A percentile compares a stretch with the other conserved stretches of the same genome.
phyloP scores from a whole-genome alignment of 2,329 filamentous ascomycete genomes.

The Diaporthe ilicicola region DNA sequence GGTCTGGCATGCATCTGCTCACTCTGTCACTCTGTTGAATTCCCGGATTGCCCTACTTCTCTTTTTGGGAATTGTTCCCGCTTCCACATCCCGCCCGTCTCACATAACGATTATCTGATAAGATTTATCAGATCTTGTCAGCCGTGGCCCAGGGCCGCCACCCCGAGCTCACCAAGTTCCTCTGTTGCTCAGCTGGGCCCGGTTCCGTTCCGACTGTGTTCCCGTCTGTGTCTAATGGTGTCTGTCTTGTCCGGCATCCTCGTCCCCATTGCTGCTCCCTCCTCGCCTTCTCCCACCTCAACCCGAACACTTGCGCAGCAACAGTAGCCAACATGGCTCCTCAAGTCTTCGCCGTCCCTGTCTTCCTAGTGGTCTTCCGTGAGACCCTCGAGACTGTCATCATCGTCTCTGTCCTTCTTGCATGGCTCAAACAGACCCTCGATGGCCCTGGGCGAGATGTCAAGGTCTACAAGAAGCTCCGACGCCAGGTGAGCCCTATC shows the following conservation, averaged over 20 bases:
- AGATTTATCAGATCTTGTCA: constrained; percentile 13
- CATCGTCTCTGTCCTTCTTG: constrained; percentile 81
- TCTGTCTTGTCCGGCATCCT: background rate
- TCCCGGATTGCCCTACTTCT: background rate
- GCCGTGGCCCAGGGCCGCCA: background rate
- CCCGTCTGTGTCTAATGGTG: background rate
- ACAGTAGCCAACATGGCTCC: constrained; percentile 25
- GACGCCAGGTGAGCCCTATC: constrained; percentile 62
- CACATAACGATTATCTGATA: constrained; percentile 28
- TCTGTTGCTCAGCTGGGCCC: background rate
- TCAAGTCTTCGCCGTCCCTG: constrained; percentile 32
- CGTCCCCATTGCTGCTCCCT: background rate
- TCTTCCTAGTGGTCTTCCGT: constrained; percentile 88
- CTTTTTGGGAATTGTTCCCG: background rate
- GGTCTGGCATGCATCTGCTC: background rate
- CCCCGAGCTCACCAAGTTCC: background rate
- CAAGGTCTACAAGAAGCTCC: constrained; percentile 70
- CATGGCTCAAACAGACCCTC: constrained; percentile 82
- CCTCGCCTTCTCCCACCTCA: background rate
- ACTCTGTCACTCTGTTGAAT: background rate
- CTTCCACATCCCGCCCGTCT: background rate
- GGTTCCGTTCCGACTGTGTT: background rate
- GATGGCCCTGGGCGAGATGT: constrained; percentile 69
- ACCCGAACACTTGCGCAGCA: background rate
- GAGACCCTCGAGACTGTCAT: constrained; percentile 83